phyloP scores from a whole-genome alignment of 2,329 filamentous ascomycete species.

The Hypoxylon sp. region DNA sequence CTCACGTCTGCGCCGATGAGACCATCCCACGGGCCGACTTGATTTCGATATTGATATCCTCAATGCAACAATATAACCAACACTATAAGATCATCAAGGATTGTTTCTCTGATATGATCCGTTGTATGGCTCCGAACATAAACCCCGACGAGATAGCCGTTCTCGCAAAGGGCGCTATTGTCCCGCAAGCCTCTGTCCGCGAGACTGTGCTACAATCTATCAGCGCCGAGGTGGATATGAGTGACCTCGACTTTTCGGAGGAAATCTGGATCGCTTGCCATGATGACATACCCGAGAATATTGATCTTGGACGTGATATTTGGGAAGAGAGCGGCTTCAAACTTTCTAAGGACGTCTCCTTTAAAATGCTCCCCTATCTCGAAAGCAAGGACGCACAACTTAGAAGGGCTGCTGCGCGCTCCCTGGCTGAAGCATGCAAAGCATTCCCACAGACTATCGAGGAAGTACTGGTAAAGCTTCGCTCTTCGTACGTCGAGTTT shows the following conservation, averaged over 20 bases:
- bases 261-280: conserved; percentile 96
- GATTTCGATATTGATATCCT: conserved; percentile 78
- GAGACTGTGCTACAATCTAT: conserved; percentile 90
- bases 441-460: conserved; percentile 72
- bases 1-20: conserved; percentile 80
- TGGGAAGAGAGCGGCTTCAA: conserved; percentile 94
- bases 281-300: conserved; percentile 90
- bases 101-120: conserved; percentile 87
- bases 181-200: conserved; percentile 83
- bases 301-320: conserved; percentile 85
- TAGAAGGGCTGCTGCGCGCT: conserved; percentile 84
- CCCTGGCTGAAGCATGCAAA: conserved; percentile 81
- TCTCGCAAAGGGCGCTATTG: conserved; percentile 83
- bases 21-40: conserved; percentile 83
- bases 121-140: conserved; percentile 88
- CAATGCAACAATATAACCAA: conserved; percentile 90
- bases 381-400: conserved; percentile 85
- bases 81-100: conserved; percentile 97
- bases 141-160: conserved; percentile 78
- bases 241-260: conserved; percentile 86
- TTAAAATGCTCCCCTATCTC: conserved; percentile 82
- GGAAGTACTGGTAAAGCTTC: conserved; percentile 74
- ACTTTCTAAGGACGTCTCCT: conserved; percentile 74
- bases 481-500: conserved; percentile 80
- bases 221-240: conserved; percentile 91